Conservation (phyloP, 2,329 filamentous ascomycete genomes). For the Nemania sp. region DNA sequence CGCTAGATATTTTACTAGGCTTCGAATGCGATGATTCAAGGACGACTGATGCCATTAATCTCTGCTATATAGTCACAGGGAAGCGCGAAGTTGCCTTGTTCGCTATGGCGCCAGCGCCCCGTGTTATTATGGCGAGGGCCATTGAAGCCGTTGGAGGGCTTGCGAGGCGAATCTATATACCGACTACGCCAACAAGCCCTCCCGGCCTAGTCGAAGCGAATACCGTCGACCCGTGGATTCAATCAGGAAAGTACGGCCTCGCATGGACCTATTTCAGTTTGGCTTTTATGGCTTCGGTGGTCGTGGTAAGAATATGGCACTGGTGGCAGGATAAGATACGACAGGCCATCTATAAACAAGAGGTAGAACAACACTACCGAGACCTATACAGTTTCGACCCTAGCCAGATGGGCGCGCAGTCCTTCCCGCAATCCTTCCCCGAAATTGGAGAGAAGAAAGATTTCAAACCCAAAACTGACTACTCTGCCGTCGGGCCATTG, state of each 20-base stretch:
- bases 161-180: conserved; percentile 61
- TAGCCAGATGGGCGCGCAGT: conserved; percentile 63
- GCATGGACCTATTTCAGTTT: conserved; percentile 89
- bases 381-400: conserved; percentile 55
- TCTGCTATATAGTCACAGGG: conserved; percentile 7
- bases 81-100: conserved; percentile 14
- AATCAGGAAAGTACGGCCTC: conserved; percentile 82
- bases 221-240: conserved; percentile 74
- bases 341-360: conserved; percentile 84
- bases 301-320: conserved; percentile 77
- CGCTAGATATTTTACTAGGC: conserved; percentile 1
- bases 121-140: conserved; percentile 41
- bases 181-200: conserved; percentile 61
- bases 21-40: neutral
- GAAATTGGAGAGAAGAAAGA: conserved; percentile 60
- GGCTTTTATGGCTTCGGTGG: conserved; percentile 67
- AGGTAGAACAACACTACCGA: conserved; percentile 68
- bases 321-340: conserved; percentile 93
- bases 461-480: conserved; percentile 69
- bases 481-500: conserved; percentile 72
- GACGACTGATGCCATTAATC: conserved; percentile 14
- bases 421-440: conserved; percentile 85
- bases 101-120: conserved; percentile 47
- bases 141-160: conserved; percentile 45
- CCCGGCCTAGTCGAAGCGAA: conserved; percentile 64